Conservation (phyloP, 2,329 filamentous ascomycete species). For the Thielaviopsis ethacetica region DNA sequence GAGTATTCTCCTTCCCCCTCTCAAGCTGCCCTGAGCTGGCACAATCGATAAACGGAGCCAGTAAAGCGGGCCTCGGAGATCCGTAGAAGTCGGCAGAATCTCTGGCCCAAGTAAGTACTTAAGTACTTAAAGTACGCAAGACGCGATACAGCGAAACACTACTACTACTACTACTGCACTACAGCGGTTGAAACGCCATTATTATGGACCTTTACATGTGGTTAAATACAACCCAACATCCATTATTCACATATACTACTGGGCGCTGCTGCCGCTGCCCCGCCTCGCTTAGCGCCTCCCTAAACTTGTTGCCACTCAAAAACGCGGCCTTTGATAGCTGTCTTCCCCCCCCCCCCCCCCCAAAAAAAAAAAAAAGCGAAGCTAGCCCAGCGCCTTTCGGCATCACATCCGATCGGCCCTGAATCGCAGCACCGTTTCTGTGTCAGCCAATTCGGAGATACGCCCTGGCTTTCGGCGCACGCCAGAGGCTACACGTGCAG, state of each 20-base stretch:
- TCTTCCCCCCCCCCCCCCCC: too few species aligned
- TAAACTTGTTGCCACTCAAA: too few species aligned
- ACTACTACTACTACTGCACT: too few species aligned
- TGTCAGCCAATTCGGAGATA: background rate
- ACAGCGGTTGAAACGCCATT: background rate
- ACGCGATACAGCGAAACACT: background rate
- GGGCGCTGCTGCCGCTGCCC: too few species aligned
- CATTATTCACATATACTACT: too few species aligned
- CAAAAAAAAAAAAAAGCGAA: too few species aligned
- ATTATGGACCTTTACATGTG: background rate
- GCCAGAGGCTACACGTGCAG: background rate
- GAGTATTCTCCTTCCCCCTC: too few species aligned
- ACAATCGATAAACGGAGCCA: background rate
- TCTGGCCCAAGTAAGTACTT: background rate
- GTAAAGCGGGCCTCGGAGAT: background rate
- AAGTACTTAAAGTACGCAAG: background rate
- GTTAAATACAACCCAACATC: too few species aligned
- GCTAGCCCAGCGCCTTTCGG: background rate
- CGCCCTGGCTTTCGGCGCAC: background rate
- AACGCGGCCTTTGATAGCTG: background rate
- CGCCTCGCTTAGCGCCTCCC: too few species aligned
- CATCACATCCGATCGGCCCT: background rate
- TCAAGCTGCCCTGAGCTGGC: background rate
- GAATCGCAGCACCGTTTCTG: background rate
- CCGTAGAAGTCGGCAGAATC: background rate